A percentile compares a stretch with the other conserved stretches of the same genome.
Evolutionary conservation across 352 stramenopile genomes (phyloP).

Genomic region (Globisporangium solare): DNA sequence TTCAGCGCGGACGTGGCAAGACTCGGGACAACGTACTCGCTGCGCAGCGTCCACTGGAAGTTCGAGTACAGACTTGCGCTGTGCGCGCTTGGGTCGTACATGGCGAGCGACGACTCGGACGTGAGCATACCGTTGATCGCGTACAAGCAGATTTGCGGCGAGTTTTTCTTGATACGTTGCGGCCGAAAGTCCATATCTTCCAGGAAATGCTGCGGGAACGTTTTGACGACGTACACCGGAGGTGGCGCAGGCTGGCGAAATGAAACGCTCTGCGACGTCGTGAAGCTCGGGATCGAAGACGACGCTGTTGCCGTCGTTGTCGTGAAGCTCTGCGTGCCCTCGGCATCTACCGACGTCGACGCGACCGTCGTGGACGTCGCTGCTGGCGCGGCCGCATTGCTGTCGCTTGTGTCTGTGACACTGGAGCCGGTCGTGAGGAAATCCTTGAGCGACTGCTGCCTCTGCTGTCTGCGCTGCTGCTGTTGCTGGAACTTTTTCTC

Average conservation of each 20-base stretch:
- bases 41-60: constrained; percentile 72
- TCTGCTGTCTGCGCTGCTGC: constrained; percentile 9
- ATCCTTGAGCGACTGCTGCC: constrained; percentile 9
- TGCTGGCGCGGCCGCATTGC: not conserved
- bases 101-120: constrained; percentile 65
- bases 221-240: constrained; percentile 58
- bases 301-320: not conserved
- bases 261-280: no score
- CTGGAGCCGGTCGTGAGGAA: constrained; percentile 1
- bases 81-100: constrained; percentile 52
- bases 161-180: constrained; percentile 80
- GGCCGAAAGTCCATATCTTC: constrained; percentile 81
- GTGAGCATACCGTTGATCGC: constrained; percentile 72
- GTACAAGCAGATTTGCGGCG: constrained; percentile 51
- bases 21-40: constrained; percentile 59
- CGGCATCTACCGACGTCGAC: constrained; percentile 14
- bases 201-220: constrained; percentile 83
- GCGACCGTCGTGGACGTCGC: not conserved
- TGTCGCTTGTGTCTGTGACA: not conserved
- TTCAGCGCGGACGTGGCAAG: constrained; percentile 17
- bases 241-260: no score
- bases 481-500: constrained; percentile 66
- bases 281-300: constrained; percentile 2
- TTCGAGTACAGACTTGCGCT: constrained; percentile 70
- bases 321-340: constrained; percentile 15